Evolutionary conservation across 139 green algal genomes (phyloP).

Genomic region (Chlamydomonas asymmetrica): DNA sequence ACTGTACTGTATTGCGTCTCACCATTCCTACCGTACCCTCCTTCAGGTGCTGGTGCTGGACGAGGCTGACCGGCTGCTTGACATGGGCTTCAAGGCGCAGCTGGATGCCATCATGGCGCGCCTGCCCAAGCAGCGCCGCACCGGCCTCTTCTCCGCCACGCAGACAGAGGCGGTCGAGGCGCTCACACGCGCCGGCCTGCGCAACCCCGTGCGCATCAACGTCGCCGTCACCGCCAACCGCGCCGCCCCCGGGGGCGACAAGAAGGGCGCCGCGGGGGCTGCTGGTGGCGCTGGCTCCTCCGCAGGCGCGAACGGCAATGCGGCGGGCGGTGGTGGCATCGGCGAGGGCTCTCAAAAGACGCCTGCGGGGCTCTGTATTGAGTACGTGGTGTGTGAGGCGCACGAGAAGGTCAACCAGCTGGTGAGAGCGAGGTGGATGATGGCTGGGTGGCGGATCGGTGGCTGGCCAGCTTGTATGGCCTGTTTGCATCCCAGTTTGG

Average conservation of each 20-base stretch:
- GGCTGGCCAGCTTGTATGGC: too few relatives aligned
- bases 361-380: slow-evolving; percentile 67
- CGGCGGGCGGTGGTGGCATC: slow-evolving; percentile 3
- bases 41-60: slow-evolving; percentile 91
- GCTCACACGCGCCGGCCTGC: slow-evolving; percentile 88
- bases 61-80: slow-evolving; percentile 93
- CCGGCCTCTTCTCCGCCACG: slow-evolving; percentile 94
- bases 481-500: too few relatives aligned
- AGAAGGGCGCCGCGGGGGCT: neutral
- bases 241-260: neutral
- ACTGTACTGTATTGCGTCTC: too few relatives aligned
- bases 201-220: slow-evolving; percentile 87
- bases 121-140: slow-evolving; percentile 86
- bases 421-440: slow-evolving; percentile 23
- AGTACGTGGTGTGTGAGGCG: slow-evolving; percentile 60
- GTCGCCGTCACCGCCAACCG: slow-evolving; percentile 52
- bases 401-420: slow-evolving; percentile 81
- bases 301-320: neutral
- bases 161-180: slow-evolving; percentile 81
- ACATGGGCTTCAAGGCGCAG: slow-evolving; percentile 89
- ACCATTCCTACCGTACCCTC: neutral
- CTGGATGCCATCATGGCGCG: slow-evolving; percentile 80
- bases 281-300: slow-evolving; percentile 6
- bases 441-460: too few relatives aligned
- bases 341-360: slow-evolving; percentile 54